phyloP scores from a whole-genome alignment of 495 filamentous ascomycete genomes.

The Aspergillus bertholletiae region DNA sequence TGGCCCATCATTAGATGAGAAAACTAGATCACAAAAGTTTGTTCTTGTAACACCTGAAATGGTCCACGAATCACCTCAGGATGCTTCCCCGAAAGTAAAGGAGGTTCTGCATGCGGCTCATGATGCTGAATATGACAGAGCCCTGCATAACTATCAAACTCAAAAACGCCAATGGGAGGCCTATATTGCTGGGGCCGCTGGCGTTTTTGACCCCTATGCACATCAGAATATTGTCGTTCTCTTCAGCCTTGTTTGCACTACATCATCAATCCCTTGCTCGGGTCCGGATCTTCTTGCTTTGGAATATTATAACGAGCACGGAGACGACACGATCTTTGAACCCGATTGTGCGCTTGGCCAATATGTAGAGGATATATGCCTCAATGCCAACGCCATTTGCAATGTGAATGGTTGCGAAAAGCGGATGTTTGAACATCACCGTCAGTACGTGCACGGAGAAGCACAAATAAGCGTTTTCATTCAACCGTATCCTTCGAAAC shows the following conservation, averaged over 20 bases:
- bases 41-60: conserved; percentile 90
- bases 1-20: conserved; percentile 54
- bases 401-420: conserved; percentile 81
- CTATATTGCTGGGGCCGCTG: conserved; percentile 68
- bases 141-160: conserved; percentile 87
- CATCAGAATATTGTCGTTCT: conserved; percentile 97
- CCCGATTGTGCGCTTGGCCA: conserved; percentile 91
- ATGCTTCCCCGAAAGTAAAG: conserved; percentile 77
- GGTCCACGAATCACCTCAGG: conserved; percentile 76
- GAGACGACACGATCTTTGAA: conserved; percentile 60
- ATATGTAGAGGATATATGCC: conserved; percentile 89
- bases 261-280: conserved; percentile 84
- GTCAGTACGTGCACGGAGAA: conserved; percentile 96
- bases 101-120: conserved; percentile 93
- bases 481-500: conserved; percentile 67
- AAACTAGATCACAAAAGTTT: conserved; percentile 65
- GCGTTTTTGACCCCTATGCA: conserved; percentile 87
- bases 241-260: conserved; percentile 87
- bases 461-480: conserved; percentile 88
- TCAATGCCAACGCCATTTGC: conserved; percentile 69
- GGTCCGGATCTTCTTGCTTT: conserved; percentile 84
- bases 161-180: conserved; percentile 95
- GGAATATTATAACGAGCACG: conserved; percentile 89
- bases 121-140: conserved; percentile 94
- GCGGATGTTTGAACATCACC: conserved; percentile 88